Evolutionary conservation across 129 eudicot species (phyloP), one percentile per base, ranked within the genome.

Genomic region (Tanacetum coccineum): DNA sequence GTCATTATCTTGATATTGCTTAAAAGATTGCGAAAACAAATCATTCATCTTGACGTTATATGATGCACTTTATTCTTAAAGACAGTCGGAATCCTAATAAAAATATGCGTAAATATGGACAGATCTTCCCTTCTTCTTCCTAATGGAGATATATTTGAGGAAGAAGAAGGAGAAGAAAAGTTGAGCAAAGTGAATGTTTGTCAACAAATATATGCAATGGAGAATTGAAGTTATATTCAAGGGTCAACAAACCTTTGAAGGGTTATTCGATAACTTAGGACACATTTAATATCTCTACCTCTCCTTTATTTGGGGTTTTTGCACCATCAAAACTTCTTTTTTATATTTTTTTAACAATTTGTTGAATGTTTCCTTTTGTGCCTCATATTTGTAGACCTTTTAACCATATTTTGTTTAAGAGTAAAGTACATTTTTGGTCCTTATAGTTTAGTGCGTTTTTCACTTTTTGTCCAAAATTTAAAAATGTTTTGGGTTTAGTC

Each of bases 131-230:
- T 67, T 53, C 79, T 75, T 60, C 79, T 69, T 75, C 78, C 79
- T 42, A 59, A 50, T 36, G 61, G 62, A 68, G 13, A 0, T 12
- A 68, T 39, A 50, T 50, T 68, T 9, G 40, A 68, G 79, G 79
- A 75, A 68, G 79, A 75, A 68, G 79, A 67, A 68, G 74, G 74
- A 60, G 69, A 60, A 67, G 79, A 75, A 75, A 75, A 60, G 70
- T 42, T 75, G 69, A 66, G 58, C 45, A 75, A 40, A 53, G 17
- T 42, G 64, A 60, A 40, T 19, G 74, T 42, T 40, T 71, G 19
- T 49, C 57, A 62, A 68, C 11, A 18, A 12, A 40, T 67, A 22
- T 36, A 13, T 14, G 56, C 45, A 21, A 67, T 60, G 25, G 49
- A 50, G 48, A 59, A 10, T 50, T 19, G 9, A 36, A 8, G 21